These are phyloP conservation scores for Cochlearia excelsa DNA, from an alignment of 345 rosid genomes.

Conservation along the genomic window DNA sequence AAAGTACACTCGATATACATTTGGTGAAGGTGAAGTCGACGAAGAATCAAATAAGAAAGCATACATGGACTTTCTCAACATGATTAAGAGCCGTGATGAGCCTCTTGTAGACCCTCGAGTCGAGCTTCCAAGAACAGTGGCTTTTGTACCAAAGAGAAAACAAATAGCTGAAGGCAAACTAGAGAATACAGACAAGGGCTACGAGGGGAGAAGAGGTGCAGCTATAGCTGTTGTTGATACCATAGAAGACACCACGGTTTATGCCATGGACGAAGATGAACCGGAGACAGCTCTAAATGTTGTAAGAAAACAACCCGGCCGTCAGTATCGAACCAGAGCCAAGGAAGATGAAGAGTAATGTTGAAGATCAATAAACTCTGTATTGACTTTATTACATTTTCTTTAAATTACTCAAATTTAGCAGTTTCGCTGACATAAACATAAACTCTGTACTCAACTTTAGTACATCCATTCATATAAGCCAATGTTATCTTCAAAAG, in stretches of 20 bases:
- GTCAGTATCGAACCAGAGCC: constrained; percentile 58
- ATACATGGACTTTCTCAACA: constrained; percentile 55
- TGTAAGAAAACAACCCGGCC: constrained; percentile 37
- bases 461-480: background rate
- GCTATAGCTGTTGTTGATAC: constrained; percentile 43
- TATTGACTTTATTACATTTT: background rate
- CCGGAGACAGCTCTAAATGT: constrained; percentile 34
- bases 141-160: constrained; percentile 69
- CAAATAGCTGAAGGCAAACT: constrained; percentile 28
- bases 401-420: background rate
- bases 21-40: constrained; percentile 56
- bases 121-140: constrained; percentile 54
- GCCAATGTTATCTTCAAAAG: background rate
- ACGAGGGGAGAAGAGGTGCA: constrained; percentile 34
- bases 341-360: constrained; percentile 40
- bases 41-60: constrained; percentile 65
- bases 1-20: constrained; percentile 65
- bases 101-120: constrained; percentile 31
- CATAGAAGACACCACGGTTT: constrained; percentile 36
- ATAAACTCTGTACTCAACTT: background rate
- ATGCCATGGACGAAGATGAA: constrained; percentile 74
- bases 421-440: background rate
- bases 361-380: constrained; percentile 3
- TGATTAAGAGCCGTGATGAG: constrained; percentile 38
- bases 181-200: constrained; percentile 31